Conservation (phyloP, 2,329 filamentous ascomycete genomes). For the Monosporascus sp. region DNA sequence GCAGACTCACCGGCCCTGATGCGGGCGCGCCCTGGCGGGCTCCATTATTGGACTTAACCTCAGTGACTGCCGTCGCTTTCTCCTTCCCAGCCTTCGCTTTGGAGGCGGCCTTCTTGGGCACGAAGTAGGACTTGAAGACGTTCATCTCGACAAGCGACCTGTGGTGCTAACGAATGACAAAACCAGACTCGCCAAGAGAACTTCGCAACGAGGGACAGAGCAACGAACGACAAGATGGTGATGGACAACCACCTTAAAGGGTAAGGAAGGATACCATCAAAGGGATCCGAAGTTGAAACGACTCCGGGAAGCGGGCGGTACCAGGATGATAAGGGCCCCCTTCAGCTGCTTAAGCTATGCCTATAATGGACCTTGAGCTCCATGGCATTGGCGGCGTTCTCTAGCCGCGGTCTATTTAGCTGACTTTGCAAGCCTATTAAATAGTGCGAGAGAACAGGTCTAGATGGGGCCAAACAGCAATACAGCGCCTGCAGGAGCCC, state of each 20-base stretch:
- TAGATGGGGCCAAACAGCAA: not conserved
- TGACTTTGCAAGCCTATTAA: not conserved
- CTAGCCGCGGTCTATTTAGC: not conserved
- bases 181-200: not conserved
- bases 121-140: slow-evolving; percentile 29
- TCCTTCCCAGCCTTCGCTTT: slow-evolving; percentile 15
- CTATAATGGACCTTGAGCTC: not conserved
- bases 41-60: not conserved
- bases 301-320: not conserved
- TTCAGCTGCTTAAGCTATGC: not conserved
- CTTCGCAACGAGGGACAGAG: not conserved
- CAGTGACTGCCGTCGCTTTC: not conserved
- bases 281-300: not conserved
- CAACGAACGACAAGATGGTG: not conserved
- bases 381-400: not conserved
- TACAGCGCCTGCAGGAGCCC: too few relatives aligned
- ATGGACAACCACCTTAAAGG: not conserved
- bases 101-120: slow-evolving; percentile 17
- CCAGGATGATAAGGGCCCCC: not conserved
- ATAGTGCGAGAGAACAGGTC: not conserved
- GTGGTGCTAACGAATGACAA: slow-evolving; percentile 2
- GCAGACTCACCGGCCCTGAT: slow-evolving; percentile 3
- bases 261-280: not conserved
- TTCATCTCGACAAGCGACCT: slow-evolving; percentile 19
- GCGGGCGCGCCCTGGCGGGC: slow-evolving; percentile 1